Evolutionary conservation across 805 yeast species (phyloP).

Genomic region (Lipomyces mesembrius): DNA sequence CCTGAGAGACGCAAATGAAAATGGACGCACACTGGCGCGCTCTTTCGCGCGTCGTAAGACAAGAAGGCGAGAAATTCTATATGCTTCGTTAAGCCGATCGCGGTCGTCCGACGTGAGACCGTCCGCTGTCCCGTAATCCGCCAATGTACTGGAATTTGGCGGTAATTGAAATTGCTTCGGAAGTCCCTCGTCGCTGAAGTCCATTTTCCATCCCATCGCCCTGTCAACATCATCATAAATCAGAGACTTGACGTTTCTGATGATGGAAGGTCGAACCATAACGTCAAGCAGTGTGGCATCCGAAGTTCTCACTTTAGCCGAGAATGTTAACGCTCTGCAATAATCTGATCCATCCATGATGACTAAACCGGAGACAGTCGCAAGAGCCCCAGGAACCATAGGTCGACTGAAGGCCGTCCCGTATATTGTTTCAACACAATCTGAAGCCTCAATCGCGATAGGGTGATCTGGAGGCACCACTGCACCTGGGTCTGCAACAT

Average conservation of each 20-base stretch:
- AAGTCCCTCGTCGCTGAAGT: slow-evolving; percentile 11
- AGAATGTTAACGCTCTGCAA: slow-evolving; percentile 54
- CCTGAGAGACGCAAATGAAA: background rate
- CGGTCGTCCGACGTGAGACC: slow-evolving; percentile 18
- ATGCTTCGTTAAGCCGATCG: slow-evolving; percentile 3
- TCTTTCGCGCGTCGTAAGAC: slow-evolving; percentile 2
- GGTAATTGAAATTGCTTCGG: background rate
- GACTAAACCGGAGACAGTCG: slow-evolving; percentile 14
- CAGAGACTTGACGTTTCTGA: slow-evolving; percentile 55
- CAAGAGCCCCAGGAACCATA: slow-evolving; percentile 64
- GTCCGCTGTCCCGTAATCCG: slow-evolving; percentile 6
- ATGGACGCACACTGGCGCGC: background rate
- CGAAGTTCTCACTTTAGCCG: slow-evolving; percentile 44
- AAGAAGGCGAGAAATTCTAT: slow-evolving; percentile 10
- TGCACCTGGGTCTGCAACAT: slow-evolving; percentile 88
- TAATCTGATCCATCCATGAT: slow-evolving; percentile 34
- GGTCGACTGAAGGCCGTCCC: slow-evolving; percentile 67
- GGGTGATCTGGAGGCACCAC: slow-evolving; percentile 51
- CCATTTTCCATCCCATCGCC: slow-evolving; percentile 27
- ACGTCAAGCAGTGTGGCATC: slow-evolving; percentile 37
- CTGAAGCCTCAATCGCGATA: slow-evolving; percentile 61
- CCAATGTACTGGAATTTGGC: background rate
- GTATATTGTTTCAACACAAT: slow-evolving; percentile 69
- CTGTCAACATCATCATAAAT: slow-evolving; percentile 71
- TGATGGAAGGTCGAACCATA: slow-evolving; percentile 50